Evolutionary conservation across 768 basidiomycete genomes (phyloP), one percentile per base, ranked within the genome.

Genomic region (Boletus edulis): DNA sequence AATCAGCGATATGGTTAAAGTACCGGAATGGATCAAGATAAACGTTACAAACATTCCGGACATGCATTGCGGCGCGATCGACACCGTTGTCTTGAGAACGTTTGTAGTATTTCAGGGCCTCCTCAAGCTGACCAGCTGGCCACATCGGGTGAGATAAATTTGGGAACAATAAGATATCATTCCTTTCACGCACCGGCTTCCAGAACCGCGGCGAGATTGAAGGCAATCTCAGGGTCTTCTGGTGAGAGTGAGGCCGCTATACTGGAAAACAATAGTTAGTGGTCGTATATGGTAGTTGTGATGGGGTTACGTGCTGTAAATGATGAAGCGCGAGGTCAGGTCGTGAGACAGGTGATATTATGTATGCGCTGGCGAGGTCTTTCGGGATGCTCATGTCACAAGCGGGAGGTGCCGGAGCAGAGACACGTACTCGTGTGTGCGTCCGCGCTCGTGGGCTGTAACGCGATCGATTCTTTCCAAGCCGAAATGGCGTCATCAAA

Each of bases 291-390:
- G 66, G 66, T 61, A 63, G 55, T 57, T 46, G 57, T 65, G 61
- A 59, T 55, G 58, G 54, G 22, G 62, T 58, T 59, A 75, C 78
- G 60, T 77, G 85, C 91, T 83, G 79, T 62, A 94, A 78, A 76
- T 94, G 91, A 68, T 91, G 86, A 59, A 92, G 73, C 50, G 91
- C 91, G 57, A 94, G 83, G 78, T 93, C 90, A 62, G 92, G 91
- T 65, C 89, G 81, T 56, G 89, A 80, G 61, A 85, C 81, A 71
- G 81, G 77, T 51, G 89, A 89, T 65, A 91, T 85, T 65, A 94
- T 87, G 73, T 93, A 94, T 63, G 91, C 91, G 69, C 89, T 92
- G 49, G 92, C 91, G 46, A 94, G 77, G 75, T 94, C 91, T 94
- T 64, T 57, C 53, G 62, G 56, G 57, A 59, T 56, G 42, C 54